Conservation (phyloP, 331 rosid species). For the Arachis monticola region DNA sequence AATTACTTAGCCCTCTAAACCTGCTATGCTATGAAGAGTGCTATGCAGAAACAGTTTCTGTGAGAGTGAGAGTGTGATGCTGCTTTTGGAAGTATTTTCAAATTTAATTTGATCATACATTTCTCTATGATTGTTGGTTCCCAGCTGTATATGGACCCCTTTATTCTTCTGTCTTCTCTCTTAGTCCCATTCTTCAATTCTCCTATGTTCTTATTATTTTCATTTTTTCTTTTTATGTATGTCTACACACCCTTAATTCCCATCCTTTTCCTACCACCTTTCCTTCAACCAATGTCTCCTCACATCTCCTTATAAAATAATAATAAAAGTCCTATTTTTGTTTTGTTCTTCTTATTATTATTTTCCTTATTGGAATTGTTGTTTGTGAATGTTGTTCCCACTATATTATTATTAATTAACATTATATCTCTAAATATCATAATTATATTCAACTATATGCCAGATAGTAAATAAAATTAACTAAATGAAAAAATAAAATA, state of each 20-base stretch:
- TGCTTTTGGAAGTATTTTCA: constrained; percentile 46
- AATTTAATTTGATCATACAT: constrained; percentile 31
- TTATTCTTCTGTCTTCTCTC: constrained; percentile 43
- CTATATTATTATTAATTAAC: too few species aligned
- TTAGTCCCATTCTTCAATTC: neutral
- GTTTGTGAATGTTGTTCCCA: too few species aligned
- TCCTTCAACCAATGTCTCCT: neutral
- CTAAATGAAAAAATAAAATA: too few species aligned
- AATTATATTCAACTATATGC: too few species aligned
- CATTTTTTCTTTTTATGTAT: too few species aligned
- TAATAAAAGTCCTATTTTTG: neutral
- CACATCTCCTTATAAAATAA: constrained; percentile 46
- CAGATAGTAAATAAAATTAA: too few species aligned
- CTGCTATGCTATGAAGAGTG: neutral
- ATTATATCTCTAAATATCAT: too few species aligned
- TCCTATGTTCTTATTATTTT: neutral
- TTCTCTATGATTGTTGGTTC: constrained; percentile 53
- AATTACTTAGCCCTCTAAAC: constrained; percentile 28
- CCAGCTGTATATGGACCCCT: constrained; percentile 78
- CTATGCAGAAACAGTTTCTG: constrained; percentile 7
- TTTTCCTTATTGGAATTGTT: too few species aligned
- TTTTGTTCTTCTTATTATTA: neutral
- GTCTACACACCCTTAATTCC: too few species aligned
- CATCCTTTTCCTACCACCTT: neutral
- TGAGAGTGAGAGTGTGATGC: constrained; percentile 25